Conservation (phyloP, 352 stramenopile genomes). For the Phytophthora pistaciae region DNA sequence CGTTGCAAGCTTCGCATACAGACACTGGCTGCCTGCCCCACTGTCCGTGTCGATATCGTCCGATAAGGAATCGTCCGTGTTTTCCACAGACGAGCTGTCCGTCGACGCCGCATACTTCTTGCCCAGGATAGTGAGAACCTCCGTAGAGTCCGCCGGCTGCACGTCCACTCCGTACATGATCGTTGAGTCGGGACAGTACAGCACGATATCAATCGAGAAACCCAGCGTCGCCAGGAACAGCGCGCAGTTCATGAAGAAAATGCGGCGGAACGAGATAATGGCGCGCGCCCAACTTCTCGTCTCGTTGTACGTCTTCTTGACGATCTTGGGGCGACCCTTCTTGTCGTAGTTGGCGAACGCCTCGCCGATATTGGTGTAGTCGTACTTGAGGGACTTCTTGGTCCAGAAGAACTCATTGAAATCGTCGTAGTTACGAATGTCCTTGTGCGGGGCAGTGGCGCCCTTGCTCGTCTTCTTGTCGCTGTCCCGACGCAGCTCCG, state of each 20-base stretch:
- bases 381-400: conserved; percentile 85
- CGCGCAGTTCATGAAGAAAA: conserved; percentile 86
- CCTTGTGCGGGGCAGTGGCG: conserved; percentile 62
- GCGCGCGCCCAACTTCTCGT: conserved; percentile 78
- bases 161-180: conserved; percentile 84
- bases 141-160: conserved; percentile 27
- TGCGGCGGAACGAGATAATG: conserved; percentile 81
- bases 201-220: conserved; percentile 77
- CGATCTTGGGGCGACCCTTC: conserved; percentile 80
- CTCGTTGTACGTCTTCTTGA: conserved; percentile 87
- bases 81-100: conserved; percentile 32
- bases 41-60: conserved; percentile 32
- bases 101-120: conserved; percentile 61
- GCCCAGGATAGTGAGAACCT: conserved; percentile 55
- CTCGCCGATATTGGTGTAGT: conserved; percentile 68
- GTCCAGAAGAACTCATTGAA: conserved; percentile 92
- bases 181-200: conserved; percentile 77
- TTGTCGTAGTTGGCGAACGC: conserved; percentile 80
- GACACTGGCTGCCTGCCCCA: conserved; percentile 54
- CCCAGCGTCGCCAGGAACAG: conserved; percentile 76
- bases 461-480: conserved; percentile 89
- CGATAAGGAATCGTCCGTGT: conserved; percentile 40
- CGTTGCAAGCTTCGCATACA: conserved; percentile 71
- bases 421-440: conserved; percentile 90
- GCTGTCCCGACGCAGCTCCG: conserved; percentile 71